phyloP scores from a whole-genome alignment of 805 yeast genomes.

The Yamadazyma sp. region DNA sequence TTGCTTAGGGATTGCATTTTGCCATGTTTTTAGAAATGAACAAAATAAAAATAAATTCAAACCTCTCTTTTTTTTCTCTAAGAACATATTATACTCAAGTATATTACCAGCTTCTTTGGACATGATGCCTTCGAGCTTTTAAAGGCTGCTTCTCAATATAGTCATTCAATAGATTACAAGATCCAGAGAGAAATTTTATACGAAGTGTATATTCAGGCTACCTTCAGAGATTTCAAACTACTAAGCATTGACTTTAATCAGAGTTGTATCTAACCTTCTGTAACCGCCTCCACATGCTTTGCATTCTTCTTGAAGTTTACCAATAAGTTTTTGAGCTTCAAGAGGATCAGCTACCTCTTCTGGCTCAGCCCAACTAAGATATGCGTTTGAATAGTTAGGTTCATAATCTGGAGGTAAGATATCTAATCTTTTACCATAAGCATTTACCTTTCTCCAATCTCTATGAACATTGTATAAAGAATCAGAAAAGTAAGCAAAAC shows the following conservation, averaged over 20 bases:
- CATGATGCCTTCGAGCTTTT: too few relatives aligned
- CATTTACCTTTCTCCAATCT: slow-evolving; percentile 56
- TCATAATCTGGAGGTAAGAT: slow-evolving; percentile 48
- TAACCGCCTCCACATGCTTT: slow-evolving; percentile 47
- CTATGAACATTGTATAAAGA: slow-evolving; percentile 52
- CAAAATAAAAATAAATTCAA: too few relatives aligned
- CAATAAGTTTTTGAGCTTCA: slow-evolving; percentile 45
- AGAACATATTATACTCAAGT: too few relatives aligned
- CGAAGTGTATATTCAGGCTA: too few relatives aligned
- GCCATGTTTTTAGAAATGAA: too few relatives aligned
- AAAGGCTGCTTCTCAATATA: too few relatives aligned
- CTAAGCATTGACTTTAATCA: background rate
- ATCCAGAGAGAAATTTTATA: too few relatives aligned
- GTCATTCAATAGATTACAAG: too few relatives aligned
- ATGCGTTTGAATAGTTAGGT: slow-evolving; percentile 51
- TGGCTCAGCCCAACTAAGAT: slow-evolving; percentile 49
- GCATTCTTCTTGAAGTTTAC: slow-evolving; percentile 44
- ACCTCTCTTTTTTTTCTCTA: too few relatives aligned
- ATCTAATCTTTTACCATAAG: slow-evolving; percentile 52
- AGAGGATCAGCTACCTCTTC: slow-evolving; percentile 41
- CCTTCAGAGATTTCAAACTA: too few relatives aligned
- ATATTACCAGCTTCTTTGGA: too few relatives aligned
- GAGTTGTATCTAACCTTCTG: slow-evolving; percentile 34
- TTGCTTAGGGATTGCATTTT: too few relatives aligned
- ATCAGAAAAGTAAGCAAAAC: slow-evolving; percentile 53